Percentiles rank a stretch among this genome's conserved stretches.
Evolutionary conservation across 331 rosid species (phyloP).

Genomic region (Cydonia oblonga): DNA sequence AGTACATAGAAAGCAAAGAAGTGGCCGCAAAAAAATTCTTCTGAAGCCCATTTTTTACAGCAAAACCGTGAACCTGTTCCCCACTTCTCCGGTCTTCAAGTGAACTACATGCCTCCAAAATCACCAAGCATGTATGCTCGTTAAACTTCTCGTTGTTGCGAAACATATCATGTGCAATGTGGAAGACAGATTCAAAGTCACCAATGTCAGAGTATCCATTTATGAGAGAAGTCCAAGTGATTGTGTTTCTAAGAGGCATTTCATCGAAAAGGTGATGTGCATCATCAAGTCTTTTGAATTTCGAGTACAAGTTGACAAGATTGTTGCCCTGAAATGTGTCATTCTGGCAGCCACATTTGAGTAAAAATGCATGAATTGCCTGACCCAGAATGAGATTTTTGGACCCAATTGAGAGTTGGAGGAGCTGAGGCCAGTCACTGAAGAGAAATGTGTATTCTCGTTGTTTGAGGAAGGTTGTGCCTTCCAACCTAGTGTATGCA

Average conservation of each 20-base stretch:
- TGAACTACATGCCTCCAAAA: slow-evolving; percentile 28
- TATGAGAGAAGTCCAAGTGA: slow-evolving; percentile 47
- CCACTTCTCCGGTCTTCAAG: slow-evolving; percentile 14
- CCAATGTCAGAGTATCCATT: slow-evolving; percentile 31
- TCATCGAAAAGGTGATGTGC: slow-evolving; percentile 34
- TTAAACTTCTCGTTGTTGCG: slow-evolving; percentile 27
- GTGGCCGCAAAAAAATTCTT: slow-evolving; percentile 34
- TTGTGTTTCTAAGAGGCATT: slow-evolving; percentile 32
- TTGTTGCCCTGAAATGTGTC: slow-evolving; percentile 32
- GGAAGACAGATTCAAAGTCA: slow-evolving; percentile 21
- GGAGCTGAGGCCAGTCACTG: slow-evolving; percentile 32
- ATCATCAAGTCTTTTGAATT: slow-evolving; percentile 19
- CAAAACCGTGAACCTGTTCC: slow-evolving; percentile 34
- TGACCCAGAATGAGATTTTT: slow-evolving; percentile 24
- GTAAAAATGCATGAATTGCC: slow-evolving; percentile 33
- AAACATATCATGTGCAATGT: slow-evolving; percentile 26
- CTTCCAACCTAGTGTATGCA: slow-evolving; percentile 31
- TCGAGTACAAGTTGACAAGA: slow-evolving; percentile 30
- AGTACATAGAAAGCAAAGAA: slow-evolving; percentile 42
- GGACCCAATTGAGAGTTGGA: slow-evolving; percentile 29
- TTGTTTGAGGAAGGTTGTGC: neutral
- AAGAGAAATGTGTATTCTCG: neutral
- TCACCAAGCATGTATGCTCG: slow-evolving; percentile 43
- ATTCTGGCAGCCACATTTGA: slow-evolving; percentile 24
- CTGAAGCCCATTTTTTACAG: slow-evolving; percentile 27